A percentile compares a stretch with the other conserved stretches of the same genome.
Evolutionary conservation across 495 filamentous ascomycete species (phyloP).

Genomic region (Penicillium crystallinum): DNA sequence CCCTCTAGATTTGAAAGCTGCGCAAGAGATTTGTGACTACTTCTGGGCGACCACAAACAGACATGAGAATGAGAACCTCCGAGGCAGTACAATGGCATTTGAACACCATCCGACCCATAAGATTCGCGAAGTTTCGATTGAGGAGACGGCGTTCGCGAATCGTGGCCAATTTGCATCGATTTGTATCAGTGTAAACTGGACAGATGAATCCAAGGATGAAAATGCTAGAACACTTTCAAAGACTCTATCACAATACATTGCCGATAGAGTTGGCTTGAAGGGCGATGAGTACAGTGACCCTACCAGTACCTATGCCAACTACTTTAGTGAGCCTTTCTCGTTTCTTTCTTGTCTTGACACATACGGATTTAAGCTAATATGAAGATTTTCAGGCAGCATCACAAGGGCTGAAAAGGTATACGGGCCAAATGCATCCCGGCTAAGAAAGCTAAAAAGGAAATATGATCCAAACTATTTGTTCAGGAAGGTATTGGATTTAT

Average conservation of each 20-base stretch:
- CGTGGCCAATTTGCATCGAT: conserved; percentile 3
- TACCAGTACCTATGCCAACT: conserved; percentile 32
- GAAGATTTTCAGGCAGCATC: not conserved
- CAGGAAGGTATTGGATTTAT: conserved; percentile 15
- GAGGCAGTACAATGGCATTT: not conserved
- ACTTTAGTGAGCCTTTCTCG: conserved; percentile 15
- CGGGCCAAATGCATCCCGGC: conserved; percentile 32
- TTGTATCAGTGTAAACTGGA: conserved; percentile 2
- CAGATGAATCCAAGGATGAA: not conserved
- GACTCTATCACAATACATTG: not conserved
- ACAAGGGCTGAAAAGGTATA: conserved; percentile 26
- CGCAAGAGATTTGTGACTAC: not conserved
- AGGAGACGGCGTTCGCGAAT: not conserved
- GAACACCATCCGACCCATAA: not conserved
- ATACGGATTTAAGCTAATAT: not conserved
- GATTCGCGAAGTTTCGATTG: not conserved
- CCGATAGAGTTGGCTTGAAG: not conserved
- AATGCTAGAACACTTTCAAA: not conserved
- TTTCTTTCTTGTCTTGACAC: not conserved
- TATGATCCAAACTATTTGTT: conserved; percentile 48
- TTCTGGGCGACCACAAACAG: conserved; percentile 1
- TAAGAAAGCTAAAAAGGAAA: conserved; percentile 37
- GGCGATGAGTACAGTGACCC: conserved; percentile 11
- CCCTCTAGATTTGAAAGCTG: not conserved
- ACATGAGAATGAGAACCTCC: not conserved